Base-by-base conservation (phyloP, 2,329 filamentous ascomycete genomes). In the Alternaria hordeiaustralica region DNA sequence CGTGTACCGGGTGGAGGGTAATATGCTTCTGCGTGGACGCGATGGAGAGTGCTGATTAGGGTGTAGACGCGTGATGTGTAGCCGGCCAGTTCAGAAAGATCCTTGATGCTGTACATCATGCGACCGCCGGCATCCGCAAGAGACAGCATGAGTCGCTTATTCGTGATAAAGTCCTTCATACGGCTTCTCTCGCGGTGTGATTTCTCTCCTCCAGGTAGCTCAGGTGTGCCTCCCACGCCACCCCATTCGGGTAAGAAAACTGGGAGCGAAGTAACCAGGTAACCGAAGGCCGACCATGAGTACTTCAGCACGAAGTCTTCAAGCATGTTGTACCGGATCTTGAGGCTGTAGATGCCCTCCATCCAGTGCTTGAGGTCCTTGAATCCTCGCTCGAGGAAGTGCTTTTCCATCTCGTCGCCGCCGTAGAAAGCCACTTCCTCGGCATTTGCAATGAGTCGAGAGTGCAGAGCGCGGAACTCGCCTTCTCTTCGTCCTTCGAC, bases 51-150 rank as follows among this genome's bases (percentile, higher is more conserved):
- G 47, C 94, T 95, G 75, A 99, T 96, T 44, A 99, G 86, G 11
- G 94, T 96, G 82, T 97, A 99, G 12, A 99, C 94, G 47, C 96
- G 90, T 62, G 93, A 97, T 0, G 96, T 99, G 82, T 98, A 96
- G 21, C 96, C 96, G 6, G 96, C 96, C 33, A 99, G 85, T 78
- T 99, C 96, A 2, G 94, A 94, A 36, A 99, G 88, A 76, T 99
- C 96, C 82, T 99, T 99, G 84, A 99, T 97, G 66, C 92, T 96
- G 84, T 99, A 99, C 96, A 99, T 99, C 93, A 99, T 97, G 50
- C 96, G 88, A 25, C 95, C 95, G 63, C 96, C 96, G 2, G 96
- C 96, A 80, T 99, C 96, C 10, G 96, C 96, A 41, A 99, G 87
- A 15, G 95, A 98, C 30, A 99, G 87, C 96, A 99, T 98, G 43